Base-by-base conservation (phyloP, 1,284 basidiomycete species). In the Ceratobasidium sp. region DNA sequence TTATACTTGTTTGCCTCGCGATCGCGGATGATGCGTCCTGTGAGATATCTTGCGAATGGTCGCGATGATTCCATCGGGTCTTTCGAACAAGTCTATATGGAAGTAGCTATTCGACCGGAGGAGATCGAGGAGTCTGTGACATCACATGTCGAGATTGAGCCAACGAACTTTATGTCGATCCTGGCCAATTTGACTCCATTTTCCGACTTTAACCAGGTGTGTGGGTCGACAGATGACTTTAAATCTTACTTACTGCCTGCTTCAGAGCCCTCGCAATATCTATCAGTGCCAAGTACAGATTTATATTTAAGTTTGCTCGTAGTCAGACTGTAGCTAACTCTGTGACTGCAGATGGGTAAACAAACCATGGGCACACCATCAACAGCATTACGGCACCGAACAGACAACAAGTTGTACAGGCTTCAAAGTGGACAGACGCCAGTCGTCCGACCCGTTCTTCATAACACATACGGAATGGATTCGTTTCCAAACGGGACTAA, bases 31-130 rank as follows among this genome's bases (percentile, higher is more conserved):
- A 98, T 99, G 97, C 88, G 97, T 55, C 97, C 98, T 2, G 97
- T 99, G 74, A 95, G 92, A 78, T 96, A 93, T 81, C 82, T 99
- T 53, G 83, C 85, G 74, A 99, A 98, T 80, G 91, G 90, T 67
- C 87, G 88, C 76, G 87, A 92, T 76, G 97, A 99, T 80, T 93
- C 93, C 80, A 87, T 99, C 62, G 97, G 97, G 1, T 89, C 97
- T 1, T 99, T 99, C 77, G 97, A 99, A 82, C 97, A 99, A 82
- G 97, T 99, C 10, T 99, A 99, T 81, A 96, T 99, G 92, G 94
- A 99, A 80, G 93, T 99, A 78, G 97, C 97, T 0, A 92, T 95
- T 79, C 93, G 89, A 70, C 90, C 90, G 3, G 91, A 92, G 77
- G 97, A 98, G 80, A 90, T 98, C 64, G 93, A 97, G 76, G 82